phyloP scores from a whole-genome alignment of 2,329 filamentous ascomycete species.

The Scedosporium apiospermum region DNA sequence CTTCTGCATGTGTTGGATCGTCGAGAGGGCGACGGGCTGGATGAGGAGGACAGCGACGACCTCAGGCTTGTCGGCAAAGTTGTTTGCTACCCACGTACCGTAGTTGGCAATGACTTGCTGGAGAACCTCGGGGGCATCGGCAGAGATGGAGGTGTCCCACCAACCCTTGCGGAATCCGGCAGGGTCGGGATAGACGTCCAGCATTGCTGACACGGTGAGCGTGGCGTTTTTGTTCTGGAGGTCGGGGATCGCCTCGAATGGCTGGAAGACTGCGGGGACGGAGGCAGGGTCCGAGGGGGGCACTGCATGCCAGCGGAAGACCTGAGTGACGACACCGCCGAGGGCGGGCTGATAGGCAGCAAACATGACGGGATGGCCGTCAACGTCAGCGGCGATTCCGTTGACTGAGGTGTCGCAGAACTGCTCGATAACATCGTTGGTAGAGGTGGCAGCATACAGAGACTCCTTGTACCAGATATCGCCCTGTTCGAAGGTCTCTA shows the following conservation, averaged over 20 bases:
- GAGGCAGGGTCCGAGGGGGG: background rate
- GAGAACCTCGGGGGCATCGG: slow-evolving; percentile 10
- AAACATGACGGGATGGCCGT: slow-evolving; percentile 12
- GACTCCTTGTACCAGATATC: slow-evolving; percentile 24
- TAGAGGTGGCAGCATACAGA: background rate
- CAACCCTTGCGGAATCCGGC: slow-evolving; percentile 14
- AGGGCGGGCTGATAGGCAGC: slow-evolving; percentile 22
- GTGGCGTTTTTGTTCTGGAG: slow-evolving; percentile 5
- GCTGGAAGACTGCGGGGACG: background rate
- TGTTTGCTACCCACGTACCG: background rate
- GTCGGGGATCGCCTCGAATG: slow-evolving; percentile 2
- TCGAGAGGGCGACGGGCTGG: slow-evolving; percentile 30
- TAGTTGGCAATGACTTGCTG: slow-evolving; percentile 14
- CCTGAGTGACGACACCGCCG: slow-evolving; percentile 16
- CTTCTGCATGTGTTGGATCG: slow-evolving; percentile 23
- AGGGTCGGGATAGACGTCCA: slow-evolving; percentile 8
- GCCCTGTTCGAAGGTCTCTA: slow-evolving; percentile 26
- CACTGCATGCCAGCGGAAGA: slow-evolving; percentile 7
- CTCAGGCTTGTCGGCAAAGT: slow-evolving; percentile 12
- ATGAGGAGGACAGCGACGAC: slow-evolving; percentile 19
- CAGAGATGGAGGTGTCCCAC: slow-evolving; percentile 13
- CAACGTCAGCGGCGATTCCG: slow-evolving; percentile 6
- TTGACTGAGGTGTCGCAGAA: slow-evolving; percentile 14
- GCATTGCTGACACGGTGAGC: slow-evolving; percentile 1
- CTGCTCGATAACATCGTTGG: slow-evolving; percentile 7